These are phyloP conservation scores for Pleurotus tuoliensis DNA, from an alignment of 768 basidiomycete genomes.

Conservation along the genomic window DNA sequence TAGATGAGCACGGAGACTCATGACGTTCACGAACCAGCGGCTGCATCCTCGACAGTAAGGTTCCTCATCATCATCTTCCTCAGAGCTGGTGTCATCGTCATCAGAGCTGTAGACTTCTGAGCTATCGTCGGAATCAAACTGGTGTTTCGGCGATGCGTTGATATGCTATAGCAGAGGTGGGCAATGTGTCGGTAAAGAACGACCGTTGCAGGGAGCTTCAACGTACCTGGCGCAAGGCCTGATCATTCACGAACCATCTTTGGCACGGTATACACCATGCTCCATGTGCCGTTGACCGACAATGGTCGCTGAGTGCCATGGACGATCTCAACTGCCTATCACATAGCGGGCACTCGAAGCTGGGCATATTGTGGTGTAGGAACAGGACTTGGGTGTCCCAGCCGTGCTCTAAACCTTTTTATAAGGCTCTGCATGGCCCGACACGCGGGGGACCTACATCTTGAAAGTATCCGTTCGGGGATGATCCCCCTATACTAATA, in stretches of 20 bases:
- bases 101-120: background rate
- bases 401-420: too few relatives aligned
- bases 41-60: constrained; percentile 20
- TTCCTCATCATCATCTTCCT: constrained; percentile 11
- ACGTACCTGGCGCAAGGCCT: background rate
- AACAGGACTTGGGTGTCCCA: too few relatives aligned
- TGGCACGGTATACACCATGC: background rate
- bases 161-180: background rate
- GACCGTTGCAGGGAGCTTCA: background rate
- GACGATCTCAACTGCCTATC: background rate
- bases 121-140: background rate
- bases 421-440: too few relatives aligned
- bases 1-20: constrained; percentile 18
- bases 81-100: too few relatives aligned
- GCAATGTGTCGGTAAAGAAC: background rate
- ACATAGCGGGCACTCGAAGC: background rate
- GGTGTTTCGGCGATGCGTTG: background rate
- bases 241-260: background rate
- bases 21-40: constrained; percentile 15
- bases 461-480: too few relatives aligned
- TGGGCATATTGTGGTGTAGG: background rate
- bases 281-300: background rate
- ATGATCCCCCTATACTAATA: too few relatives aligned
- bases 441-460: too few relatives aligned
- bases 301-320: background rate